Base-by-base conservation (phyloP, 805 yeast genomes). In the Sugiyamaella smithiae region DNA sequence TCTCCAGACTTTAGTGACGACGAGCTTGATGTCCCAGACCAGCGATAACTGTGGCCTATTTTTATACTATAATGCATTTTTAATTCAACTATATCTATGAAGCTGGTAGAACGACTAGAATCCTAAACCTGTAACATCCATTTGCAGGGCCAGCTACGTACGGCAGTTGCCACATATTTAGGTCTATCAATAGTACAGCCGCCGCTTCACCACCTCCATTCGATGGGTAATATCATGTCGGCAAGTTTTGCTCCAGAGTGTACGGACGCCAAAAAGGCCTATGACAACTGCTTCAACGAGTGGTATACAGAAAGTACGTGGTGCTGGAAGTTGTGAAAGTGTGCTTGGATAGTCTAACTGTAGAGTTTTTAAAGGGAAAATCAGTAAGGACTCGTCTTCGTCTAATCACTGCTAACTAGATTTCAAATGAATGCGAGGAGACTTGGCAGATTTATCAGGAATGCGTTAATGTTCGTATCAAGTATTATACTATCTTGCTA, bases 201-300 rank as follows among this genome's bases (percentile, higher is more conserved):
- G 22, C 43, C 9, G 43, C 43, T 40, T 40, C 23, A 14, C 11
- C 33, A 5, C 32, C 17, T 26, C 9, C 43, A 40, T 41, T 14
- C 35, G 24, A 83, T 84, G 88, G 89, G 89, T 44, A 82, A 81
- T 67, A 65, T 73, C 46, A 78, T 85, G 85, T 84, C 90, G 14
- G 75, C 95, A 5, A 88, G 96, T 52, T 86, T 93, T 74, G 98
- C 99, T 31, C 97, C 97, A 22, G 98, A 93, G 70, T 93, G 99
- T 68, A 88, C 95, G 19, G 85, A 81, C 29, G 78, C 84, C 50
- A 93, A 93, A 68, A 80, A 81, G 58, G 79, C 81, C 60, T 93
- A 93, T 63, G 98, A 93, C 64, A 85, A 82, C 61, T 93, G 99
- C 67, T 93, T 93, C 71, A 90, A 89, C 68, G 77, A 78, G 56